These are phyloP conservation scores for Alternaria gansuensis DNA, from an alignment of 2,329 filamentous ascomycete genomes.

Conservation along the genomic window DNA sequence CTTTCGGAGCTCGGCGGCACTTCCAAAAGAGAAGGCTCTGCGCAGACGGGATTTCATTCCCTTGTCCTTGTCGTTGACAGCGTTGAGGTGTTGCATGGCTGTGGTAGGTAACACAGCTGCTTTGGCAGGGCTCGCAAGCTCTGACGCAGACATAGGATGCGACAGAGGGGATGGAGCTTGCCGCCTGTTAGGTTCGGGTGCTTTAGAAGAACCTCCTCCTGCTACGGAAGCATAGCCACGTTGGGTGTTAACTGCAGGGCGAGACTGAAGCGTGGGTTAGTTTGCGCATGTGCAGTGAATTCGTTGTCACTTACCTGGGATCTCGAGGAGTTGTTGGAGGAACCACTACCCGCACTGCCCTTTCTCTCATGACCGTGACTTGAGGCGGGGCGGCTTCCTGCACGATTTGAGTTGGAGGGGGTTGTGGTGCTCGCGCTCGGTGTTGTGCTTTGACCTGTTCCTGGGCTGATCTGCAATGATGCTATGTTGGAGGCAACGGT, in stretches of 20 bases:
- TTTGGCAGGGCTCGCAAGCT: conserved; percentile 38
- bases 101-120: conserved; percentile 62
- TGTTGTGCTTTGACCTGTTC: conserved; percentile 23
- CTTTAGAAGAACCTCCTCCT: conserved; percentile 31
- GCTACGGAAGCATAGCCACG: conserved; percentile 31
- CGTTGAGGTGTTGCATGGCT: conserved; percentile 83
- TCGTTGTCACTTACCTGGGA: conserved; percentile 45
- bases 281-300: not conserved
- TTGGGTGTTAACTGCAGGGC: conserved; percentile 33
- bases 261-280: conserved; percentile 29
- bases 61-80: conserved; percentile 84
- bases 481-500: conserved; percentile 29
- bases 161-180: conserved; percentile 60
- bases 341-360: conserved; percentile 52
- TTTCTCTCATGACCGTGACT: conserved; percentile 50
- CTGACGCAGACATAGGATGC: conserved; percentile 53
- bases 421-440: conserved; percentile 29
- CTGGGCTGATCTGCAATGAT: conserved; percentile 25
- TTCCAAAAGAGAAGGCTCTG: conserved; percentile 95
- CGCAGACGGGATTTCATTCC: conserved; percentile 89
- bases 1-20: conserved; percentile 86
- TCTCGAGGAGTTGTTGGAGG: conserved; percentile 46
- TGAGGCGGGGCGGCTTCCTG: conserved; percentile 43
- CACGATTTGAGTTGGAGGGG: conserved; percentile 44
- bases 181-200: conserved; percentile 55